These are phyloP conservation scores for Infundibulicybe gibba DNA, from an alignment of 768 basidiomycete genomes.

Conservation along the genomic window DNA sequence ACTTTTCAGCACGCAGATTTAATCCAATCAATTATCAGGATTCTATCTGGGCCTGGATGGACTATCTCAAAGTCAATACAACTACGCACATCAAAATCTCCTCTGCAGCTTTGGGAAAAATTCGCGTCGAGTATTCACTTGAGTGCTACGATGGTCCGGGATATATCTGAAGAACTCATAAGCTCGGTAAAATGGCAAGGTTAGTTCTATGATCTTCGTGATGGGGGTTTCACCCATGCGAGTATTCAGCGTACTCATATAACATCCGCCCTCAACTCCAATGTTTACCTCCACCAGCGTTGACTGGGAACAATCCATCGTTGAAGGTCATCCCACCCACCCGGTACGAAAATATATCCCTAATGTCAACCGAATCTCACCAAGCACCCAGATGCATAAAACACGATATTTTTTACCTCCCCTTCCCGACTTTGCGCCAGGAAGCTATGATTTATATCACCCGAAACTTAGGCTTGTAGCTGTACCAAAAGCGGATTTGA, in stretches of 20 bases:
- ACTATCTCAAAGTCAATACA: slow-evolving; percentile 14
- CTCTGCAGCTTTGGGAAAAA: slow-evolving; percentile 39
- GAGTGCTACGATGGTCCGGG: slow-evolving; percentile 25
- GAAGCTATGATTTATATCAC: slow-evolving; percentile 45
- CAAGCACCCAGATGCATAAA: slow-evolving; percentile 48
- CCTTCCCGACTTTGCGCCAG: slow-evolving; percentile 39
- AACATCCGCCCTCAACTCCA: slow-evolving; percentile 43
- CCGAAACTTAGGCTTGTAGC: slow-evolving; percentile 46
- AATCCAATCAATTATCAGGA: slow-evolving; percentile 17
- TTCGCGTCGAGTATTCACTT: slow-evolving; percentile 34
- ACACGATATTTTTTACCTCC: slow-evolving; percentile 50
- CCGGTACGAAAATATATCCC: slow-evolving; percentile 31
- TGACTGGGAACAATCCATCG: slow-evolving; percentile 59
- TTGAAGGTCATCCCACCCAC: slow-evolving; percentile 59
- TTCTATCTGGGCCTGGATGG: slow-evolving; percentile 23
- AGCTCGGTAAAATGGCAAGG: slow-evolving; percentile 55
- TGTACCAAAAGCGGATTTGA: slow-evolving; percentile 36
- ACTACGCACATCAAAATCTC: slow-evolving; percentile 26
- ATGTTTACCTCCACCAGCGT: slow-evolving; percentile 44
- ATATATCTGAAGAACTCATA: slow-evolving; percentile 44
- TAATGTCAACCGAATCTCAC: background rate
- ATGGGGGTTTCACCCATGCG: background rate
- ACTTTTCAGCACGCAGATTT: slow-evolving; percentile 25
- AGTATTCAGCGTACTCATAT: slow-evolving; percentile 34
- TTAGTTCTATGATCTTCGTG: slow-evolving; percentile 14